Evolutionary conservation across 352 stramenopile genomes (phyloP), one percentile per base, ranked within the genome.

Genomic region (Thalassiosira mediterranea): DNA sequence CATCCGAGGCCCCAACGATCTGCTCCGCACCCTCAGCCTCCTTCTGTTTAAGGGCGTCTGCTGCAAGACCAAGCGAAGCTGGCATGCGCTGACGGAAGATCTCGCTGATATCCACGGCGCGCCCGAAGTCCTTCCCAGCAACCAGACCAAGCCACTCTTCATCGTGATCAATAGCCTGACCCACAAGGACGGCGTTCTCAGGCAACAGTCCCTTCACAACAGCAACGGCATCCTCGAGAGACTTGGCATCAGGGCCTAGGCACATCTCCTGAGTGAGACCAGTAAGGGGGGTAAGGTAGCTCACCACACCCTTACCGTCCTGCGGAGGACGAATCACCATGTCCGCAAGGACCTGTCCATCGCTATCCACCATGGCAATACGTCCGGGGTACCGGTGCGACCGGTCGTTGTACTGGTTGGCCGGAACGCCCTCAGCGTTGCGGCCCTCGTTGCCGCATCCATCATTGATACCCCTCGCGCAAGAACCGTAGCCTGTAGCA

Each of bases 151-250:
- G 89, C 94, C 94, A 97, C 44, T 96, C 90, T 10, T 97, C 83
- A 71, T 97, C 94, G 65, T 97, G 96, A 83, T 96, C 93, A 60
- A 97, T 96, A 23, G 91, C 95, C 72, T 97, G 94, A 7, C 94
- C 94, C 40, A 97, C 93, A 56, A 97, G 94, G 19, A 97, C 90
- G 32, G 89, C 93, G 60, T 96, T 81, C 17, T 86, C 80, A 2
- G 93, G 93, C 40, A 97, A 65, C 21, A 95, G 82, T 2, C 54
- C 51, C 42, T 93, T 93, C n/a, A 97, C 85, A 26, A 92, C 60
- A 37, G 90, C 62, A 10, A 96, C 73, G 28, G 94, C 94, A 29
- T 95, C 88, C 17, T 91, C 64, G 21, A 97, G 76, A 10, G 81
- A 86, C 8, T 90, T 90, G 0, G 91, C 93, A 52, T 77, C 67